Evolutionary conservation across 2,329 filamentous ascomycete species (phyloP).

Genomic region (Apiospora sp.): DNA sequence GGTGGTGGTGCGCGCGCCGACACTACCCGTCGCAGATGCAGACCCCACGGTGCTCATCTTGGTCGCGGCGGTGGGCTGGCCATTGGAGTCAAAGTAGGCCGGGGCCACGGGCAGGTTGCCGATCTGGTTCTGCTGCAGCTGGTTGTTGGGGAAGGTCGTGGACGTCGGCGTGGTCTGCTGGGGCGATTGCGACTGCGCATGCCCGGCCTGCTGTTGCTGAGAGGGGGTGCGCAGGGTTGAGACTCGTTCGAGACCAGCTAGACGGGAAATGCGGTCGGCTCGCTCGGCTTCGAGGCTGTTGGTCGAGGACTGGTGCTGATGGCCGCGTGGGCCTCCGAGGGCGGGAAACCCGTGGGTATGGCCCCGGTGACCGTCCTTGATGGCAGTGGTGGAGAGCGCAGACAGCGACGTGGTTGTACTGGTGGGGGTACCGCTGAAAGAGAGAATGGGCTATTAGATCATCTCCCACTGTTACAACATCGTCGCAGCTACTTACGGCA

Average conservation of each 20-base stretch:
- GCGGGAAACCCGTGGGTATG: conserved; percentile 69
- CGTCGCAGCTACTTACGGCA: conserved; percentile 71
- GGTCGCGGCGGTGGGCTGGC: conserved; percentile 71
- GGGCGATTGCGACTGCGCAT: conserved; percentile 50
- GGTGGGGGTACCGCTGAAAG: conserved; percentile 85
- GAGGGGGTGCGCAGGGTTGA: conserved; percentile 72
- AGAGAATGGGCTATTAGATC: background rate
- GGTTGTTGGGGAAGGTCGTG: conserved; percentile 52
- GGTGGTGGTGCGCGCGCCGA: conserved; percentile 64
- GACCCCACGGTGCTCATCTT: conserved; percentile 92
- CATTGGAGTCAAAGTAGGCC: conserved; percentile 82
- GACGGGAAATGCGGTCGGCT: conserved; percentile 92
- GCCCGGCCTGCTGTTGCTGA: conserved; percentile 35
- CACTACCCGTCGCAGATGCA: conserved; percentile 85
- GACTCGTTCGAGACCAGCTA: conserved; percentile 89
- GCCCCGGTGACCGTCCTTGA: conserved; percentile 94
- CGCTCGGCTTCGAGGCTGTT: conserved; percentile 89
- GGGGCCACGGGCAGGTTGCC: conserved; percentile 57
- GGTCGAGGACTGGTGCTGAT: conserved; percentile 67
- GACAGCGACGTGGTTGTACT: conserved; percentile 92
- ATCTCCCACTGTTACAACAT: too few species aligned
- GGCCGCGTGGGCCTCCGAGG: conserved; percentile 60
- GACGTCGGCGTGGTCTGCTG: conserved; percentile 61
- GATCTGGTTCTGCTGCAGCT: conserved; percentile 39
- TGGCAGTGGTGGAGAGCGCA: conserved; percentile 89